Percentiles rank a stretch among this genome's conserved stretches.
Conservation (phyloP, 2,329 filamentous ascomycete species). For the Pseudonectria buxi region DNA sequence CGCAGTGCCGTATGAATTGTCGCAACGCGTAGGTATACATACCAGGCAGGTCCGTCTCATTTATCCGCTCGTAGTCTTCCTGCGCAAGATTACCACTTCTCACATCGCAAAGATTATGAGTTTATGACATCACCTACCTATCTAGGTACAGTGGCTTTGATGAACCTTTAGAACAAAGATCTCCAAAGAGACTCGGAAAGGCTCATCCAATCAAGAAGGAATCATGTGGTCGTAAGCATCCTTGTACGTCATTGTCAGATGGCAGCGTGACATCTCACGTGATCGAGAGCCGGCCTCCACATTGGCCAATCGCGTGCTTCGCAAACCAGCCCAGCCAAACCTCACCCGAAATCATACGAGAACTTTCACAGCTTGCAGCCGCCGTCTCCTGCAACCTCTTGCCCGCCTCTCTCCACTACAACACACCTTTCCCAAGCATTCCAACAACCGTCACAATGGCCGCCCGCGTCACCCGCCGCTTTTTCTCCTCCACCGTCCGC, state of each 20-base stretch:
- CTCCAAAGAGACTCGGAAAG: no score
- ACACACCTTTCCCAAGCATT: constrained; percentile 11
- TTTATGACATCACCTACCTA: no score
- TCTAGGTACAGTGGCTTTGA: no score
- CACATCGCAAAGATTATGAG: no score
- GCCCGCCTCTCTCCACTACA: constrained; percentile 11
- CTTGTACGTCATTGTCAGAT: constrained; percentile 2
- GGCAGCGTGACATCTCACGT: constrained; percentile 16
- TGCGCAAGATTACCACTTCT: no score
- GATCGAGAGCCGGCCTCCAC: constrained; percentile 5
- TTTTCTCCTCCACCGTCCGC: constrained; percentile 48
- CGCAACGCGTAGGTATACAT: no score
- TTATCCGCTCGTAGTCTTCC: no score
- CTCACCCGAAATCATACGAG: constrained; percentile 27
- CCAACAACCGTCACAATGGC: constrained; percentile 40
- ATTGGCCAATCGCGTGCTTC: constrained; percentile 24
- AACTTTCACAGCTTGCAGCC: constrained; percentile 19
- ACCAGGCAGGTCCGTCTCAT: no score
- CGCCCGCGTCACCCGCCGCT: constrained; percentile 49
- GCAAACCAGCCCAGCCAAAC: constrained; percentile 12
- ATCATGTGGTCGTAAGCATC: constrained; percentile 2
- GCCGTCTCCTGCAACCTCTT: constrained; percentile 9
- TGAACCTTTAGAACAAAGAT: no score
- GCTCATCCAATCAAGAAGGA: constrained; percentile 8
- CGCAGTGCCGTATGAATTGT: no score